Evolutionary conservation across 805 yeast species (phyloP).

Genomic region (Zygoascus biomembranicola): DNA sequence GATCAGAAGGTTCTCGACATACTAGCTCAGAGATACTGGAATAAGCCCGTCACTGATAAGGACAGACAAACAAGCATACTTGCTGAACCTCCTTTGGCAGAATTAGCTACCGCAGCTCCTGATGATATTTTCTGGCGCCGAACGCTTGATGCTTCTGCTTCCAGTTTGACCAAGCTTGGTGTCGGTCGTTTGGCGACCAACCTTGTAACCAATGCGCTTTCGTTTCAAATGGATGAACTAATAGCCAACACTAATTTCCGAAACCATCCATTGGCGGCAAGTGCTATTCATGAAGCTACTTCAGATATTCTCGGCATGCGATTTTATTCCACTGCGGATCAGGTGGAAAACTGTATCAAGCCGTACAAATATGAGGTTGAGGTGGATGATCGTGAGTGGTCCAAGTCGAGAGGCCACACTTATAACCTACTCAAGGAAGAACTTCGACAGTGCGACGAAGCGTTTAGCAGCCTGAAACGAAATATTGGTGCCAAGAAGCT

Average conservation of each 20-base stretch:
- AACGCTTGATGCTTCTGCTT: slow-evolving; percentile 75
- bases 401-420: slow-evolving; percentile 68
- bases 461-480: slow-evolving; percentile 49
- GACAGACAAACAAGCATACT: slow-evolving; percentile 12
- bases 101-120: slow-evolving; percentile 46
- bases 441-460: slow-evolving; percentile 66
- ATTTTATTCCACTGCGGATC: slow-evolving; percentile 91
- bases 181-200: slow-evolving; percentile 86
- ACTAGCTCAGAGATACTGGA: slow-evolving; percentile 90
- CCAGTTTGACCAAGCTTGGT: slow-evolving; percentile 83
- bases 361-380: slow-evolving; percentile 98
- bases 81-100: slow-evolving; percentile 44
- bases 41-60: slow-evolving; percentile 36
- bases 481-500: slow-evolving; percentile 80
- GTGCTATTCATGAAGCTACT: slow-evolving; percentile 80
- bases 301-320: slow-evolving; percentile 65
- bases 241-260: slow-evolving; percentile 66
- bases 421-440: slow-evolving; percentile 72
- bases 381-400: slow-evolving; percentile 94
- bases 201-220: slow-evolving; percentile 69
- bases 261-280: slow-evolving; percentile 79
- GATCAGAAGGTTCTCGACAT: slow-evolving; percentile 86
- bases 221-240: slow-evolving; percentile 68
- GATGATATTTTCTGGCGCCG: slow-evolving; percentile 83
- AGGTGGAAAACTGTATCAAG: slow-evolving; percentile 95